Percentiles rank a stretch among this genome's conserved stretches.
Conservation (phyloP, 257 asterid species). For the Henckelia pumila region DNA sequence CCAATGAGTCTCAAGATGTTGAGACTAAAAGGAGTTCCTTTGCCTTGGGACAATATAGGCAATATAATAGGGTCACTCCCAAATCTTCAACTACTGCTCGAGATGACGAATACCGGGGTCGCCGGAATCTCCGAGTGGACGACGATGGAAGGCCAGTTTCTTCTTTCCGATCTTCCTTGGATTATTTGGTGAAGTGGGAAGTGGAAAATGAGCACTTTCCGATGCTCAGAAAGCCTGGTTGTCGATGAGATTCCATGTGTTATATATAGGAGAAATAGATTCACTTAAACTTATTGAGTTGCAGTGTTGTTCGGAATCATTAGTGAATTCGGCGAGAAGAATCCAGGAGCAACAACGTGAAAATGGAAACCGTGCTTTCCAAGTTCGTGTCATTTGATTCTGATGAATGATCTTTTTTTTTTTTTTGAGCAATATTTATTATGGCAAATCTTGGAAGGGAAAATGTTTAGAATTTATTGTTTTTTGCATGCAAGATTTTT, state of each 20-base stretch:
- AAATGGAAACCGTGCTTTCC: constrained; percentile 21
- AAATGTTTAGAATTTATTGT: no score
- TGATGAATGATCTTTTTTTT: no score
- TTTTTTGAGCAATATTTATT: no score
- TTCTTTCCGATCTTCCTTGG: background rate
- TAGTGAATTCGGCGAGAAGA: constrained; percentile 10
- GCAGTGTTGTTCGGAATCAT: background rate
- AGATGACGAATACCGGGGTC: background rate
- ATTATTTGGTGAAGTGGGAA: constrained; percentile 16
- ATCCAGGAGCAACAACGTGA: constrained; percentile 24
- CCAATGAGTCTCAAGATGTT: constrained; percentile 2
- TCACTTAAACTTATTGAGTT: constrained; percentile 22
- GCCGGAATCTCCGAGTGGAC: background rate
- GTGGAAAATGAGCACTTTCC: constrained; percentile 17
- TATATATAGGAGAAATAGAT: no score
- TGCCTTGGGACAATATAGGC: background rate
- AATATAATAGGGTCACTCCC: background rate
- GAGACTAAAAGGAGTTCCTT: background rate
- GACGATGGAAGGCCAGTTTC: constrained; percentile 16
- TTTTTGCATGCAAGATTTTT: no score
- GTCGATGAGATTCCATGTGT: no score
- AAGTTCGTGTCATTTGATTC: constrained; percentile 5
- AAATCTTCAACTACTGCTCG: constrained; percentile 13
- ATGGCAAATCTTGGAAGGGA: no score
- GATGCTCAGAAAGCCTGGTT: background rate